A percentile compares a stretch with the other conserved stretches of the same genome.
phyloP scores from a whole-genome alignment of 306 rosid species.

The Prosopis cineraria region DNA sequence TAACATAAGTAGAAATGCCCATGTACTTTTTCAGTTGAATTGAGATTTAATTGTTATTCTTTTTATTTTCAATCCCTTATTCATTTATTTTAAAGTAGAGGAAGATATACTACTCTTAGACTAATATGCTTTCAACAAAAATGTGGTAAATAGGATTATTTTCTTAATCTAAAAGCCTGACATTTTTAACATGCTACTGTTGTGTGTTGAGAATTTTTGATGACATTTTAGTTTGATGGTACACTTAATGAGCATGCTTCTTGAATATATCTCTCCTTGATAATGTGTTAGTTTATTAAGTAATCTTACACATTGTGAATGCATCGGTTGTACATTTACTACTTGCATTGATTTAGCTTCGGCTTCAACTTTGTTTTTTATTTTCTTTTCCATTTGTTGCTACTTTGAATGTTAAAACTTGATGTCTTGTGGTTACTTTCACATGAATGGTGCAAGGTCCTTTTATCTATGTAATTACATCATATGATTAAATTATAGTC shows the following conservation, averaged over 20 bases:
- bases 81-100: no score
- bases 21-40: no score
- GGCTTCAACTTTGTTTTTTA: background rate
- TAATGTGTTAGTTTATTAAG: background rate
- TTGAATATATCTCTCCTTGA: background rate
- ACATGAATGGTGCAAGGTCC: background rate
- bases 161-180: background rate
- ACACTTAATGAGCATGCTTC: background rate
- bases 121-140: no score
- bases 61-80: no score
- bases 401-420: background rate
- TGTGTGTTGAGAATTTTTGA: background rate
- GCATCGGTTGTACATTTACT: constrained; percentile 20
- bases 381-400: constrained; percentile 4
- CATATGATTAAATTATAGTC: background rate
- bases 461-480: constrained; percentile 6
- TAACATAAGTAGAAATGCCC: no score
- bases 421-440: constrained; percentile 2
- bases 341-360: background rate
- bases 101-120: no score
- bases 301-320: constrained; percentile 14
- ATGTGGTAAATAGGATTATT: background rate
- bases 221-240: constrained; percentile 2
- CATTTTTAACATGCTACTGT: background rate
- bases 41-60: no score